These are phyloP conservation scores for Penicillium argentinense DNA, from an alignment of 495 filamentous ascomycete genomes.

Conservation along the genomic window DNA sequence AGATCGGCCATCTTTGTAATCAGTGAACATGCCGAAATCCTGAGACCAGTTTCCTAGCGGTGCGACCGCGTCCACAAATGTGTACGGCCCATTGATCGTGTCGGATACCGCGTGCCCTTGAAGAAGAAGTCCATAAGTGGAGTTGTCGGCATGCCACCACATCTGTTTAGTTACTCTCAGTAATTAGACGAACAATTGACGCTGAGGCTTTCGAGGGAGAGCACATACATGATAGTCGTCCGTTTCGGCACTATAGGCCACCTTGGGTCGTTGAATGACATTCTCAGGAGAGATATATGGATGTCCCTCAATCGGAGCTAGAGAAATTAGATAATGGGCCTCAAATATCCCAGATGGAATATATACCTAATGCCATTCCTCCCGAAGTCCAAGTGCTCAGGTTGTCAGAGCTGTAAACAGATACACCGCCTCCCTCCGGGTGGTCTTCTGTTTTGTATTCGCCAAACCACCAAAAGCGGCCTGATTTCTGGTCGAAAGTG, in stretches of 20 bases:
- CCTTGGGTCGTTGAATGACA: constrained; percentile 30
- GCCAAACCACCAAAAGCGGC: constrained; percentile 30
- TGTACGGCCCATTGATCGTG: constrained; percentile 20
- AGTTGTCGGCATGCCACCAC: constrained; percentile 32
- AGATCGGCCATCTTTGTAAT: constrained; percentile 20
- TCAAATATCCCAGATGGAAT: too few relatives aligned
- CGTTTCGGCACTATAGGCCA: constrained; percentile 23
- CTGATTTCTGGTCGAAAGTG: constrained; percentile 20
- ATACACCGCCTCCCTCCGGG: constrained; percentile 26
- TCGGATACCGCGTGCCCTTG: constrained; percentile 25
- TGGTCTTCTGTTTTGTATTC: constrained; percentile 27
- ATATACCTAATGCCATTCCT: constrained; percentile 23
- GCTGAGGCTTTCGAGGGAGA: too few relatives aligned
- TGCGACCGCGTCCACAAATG: constrained; percentile 24
- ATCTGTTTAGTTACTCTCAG: constrained; percentile 11
- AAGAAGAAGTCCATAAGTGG: constrained; percentile 24
- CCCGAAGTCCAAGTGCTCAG: constrained; percentile 21
- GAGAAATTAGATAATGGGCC: too few relatives aligned
- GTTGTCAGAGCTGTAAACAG: constrained; percentile 28
- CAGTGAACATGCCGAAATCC: constrained; percentile 29
- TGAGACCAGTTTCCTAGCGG: constrained; percentile 33
- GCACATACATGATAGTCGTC: constrained; percentile 24
- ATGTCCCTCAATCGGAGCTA: constrained; percentile 24
- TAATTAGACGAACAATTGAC: too few relatives aligned
- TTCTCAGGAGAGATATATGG: constrained; percentile 20